Conservation (phyloP, 805 yeast genomes). For the Torulaspora gathmanii region DNA sequence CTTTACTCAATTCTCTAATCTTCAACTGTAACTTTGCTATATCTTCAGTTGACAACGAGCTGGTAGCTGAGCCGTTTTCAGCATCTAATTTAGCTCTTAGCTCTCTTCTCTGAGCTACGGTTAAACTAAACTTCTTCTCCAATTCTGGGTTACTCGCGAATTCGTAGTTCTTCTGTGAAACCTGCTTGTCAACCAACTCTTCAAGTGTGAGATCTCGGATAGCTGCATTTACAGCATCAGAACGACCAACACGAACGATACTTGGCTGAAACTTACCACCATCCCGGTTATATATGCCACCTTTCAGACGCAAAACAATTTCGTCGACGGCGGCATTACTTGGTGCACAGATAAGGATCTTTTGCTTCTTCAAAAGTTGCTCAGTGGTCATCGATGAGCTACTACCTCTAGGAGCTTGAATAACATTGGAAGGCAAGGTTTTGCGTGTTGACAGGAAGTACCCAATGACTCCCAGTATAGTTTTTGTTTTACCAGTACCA, state of each 20-base stretch:
- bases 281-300: constrained; percentile 56
- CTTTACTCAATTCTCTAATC: constrained; percentile 52
- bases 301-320: constrained; percentile 71
- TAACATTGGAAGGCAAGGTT: constrained; percentile 26
- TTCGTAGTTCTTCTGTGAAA: constrained; percentile 40
- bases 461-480: constrained; percentile 88
- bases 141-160: constrained; percentile 42
- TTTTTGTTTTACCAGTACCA: constrained; percentile 98
- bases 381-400: constrained; percentile 21
- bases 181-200: constrained; percentile 67
- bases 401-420: constrained; percentile 33
- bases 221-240: constrained; percentile 79
- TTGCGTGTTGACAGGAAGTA: constrained; percentile 50
- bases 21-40: constrained; percentile 45
- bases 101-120: constrained; percentile 55
- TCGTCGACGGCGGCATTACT: constrained; percentile 99
- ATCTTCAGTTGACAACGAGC: constrained; percentile 46
- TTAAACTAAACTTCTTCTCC: constrained; percentile 43
- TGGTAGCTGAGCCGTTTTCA: constrained; percentile 42
- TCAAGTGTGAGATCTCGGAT: constrained; percentile 83
- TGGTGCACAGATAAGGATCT: constrained; percentile 91
- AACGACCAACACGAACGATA: constrained; percentile 81
- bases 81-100: constrained; percentile 42
- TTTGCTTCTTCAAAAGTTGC: constrained; percentile 39
- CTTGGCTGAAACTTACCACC: constrained; percentile 56